phyloP scores from a whole-genome alignment of 1,284 basidiomycete species.

The Pyrrhoderma lamaoense region DNA sequence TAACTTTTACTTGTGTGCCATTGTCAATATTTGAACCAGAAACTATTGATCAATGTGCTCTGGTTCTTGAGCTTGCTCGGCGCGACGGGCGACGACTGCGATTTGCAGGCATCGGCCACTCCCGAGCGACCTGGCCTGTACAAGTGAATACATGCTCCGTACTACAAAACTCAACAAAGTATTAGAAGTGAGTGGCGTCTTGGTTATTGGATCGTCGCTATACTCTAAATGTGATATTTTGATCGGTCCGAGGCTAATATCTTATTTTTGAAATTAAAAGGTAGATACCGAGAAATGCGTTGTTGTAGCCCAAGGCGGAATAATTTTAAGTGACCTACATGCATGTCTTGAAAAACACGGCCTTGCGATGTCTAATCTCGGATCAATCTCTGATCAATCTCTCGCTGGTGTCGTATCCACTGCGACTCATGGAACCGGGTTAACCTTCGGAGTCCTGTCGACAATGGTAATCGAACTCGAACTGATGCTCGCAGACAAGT shows the following conservation, averaged over 20 bases:
- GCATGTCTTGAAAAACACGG: conserved; percentile 55
- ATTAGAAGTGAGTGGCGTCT: conserved; percentile 54
- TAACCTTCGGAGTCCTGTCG: conserved; percentile 76
- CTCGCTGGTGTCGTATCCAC: conserved; percentile 93
- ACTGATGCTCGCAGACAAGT: conserved; percentile 68
- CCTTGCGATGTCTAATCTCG: conserved; percentile 87
- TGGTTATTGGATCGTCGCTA: not conserved
- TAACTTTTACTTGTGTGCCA: conserved; percentile 58
- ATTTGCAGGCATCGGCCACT: conserved; percentile 87
- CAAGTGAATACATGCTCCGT: conserved; percentile 75
- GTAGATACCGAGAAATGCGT: conserved; percentile 65
- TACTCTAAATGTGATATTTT: not conserved
- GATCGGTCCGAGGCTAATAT: not conserved
- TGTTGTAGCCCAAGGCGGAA: conserved; percentile 72
- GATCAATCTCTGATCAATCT: conserved; percentile 96
- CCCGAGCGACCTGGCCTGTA: conserved; percentile 91
- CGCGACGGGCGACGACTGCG: conserved; percentile 68
- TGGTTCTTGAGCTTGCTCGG: conserved; percentile 79
- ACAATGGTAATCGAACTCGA: conserved; percentile 73
- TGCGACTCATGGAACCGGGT: conserved; percentile 90
- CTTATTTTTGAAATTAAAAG: conserved; percentile 32
- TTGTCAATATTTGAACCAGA: conserved; percentile 73
- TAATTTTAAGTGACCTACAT: conserved; percentile 71
- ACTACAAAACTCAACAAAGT: conserved; percentile 65
- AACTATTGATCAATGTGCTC: conserved; percentile 63